Percentiles rank a stretch among this genome's conserved stretches.
phyloP scores from a whole-genome alignment of 1,139 yeast genomes.

The Debaryomyces nepalensis region DNA sequence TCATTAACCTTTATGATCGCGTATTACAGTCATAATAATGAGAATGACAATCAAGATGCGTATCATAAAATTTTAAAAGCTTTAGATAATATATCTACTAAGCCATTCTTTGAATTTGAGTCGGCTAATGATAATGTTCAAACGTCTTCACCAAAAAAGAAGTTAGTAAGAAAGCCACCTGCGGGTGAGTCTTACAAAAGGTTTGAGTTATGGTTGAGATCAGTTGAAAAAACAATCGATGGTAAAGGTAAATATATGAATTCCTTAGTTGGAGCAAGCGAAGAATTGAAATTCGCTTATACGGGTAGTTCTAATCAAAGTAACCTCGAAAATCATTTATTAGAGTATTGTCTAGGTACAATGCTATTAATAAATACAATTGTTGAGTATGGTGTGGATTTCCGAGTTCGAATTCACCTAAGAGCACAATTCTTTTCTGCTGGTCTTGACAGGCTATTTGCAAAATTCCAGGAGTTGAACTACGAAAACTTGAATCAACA shows the following conservation, averaged over 20 bases:
- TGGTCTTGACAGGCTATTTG: constrained; percentile 69
- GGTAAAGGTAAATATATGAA: constrained; percentile 88
- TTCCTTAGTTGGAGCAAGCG: constrained; percentile 90
- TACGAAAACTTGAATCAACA: constrained; percentile 69
- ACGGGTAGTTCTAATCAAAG: constrained; percentile 47
- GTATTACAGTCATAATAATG: constrained; percentile 38
- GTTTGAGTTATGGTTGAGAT: constrained; percentile 83
- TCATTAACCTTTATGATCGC: constrained; percentile 58
- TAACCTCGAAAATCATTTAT: constrained; percentile 63
- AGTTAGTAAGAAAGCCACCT: constrained; percentile 46
- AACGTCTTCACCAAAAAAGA: constrained; percentile 22
- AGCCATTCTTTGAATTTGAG: constrained; percentile 60
- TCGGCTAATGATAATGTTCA: constrained; percentile 17
- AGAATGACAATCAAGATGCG: constrained; percentile 45
- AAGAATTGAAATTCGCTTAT: constrained; percentile 66
- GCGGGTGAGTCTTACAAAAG: constrained; percentile 52
- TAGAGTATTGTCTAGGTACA: constrained; percentile 81
- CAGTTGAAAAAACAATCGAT: constrained; percentile 74
- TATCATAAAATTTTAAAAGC: constrained; percentile 67
- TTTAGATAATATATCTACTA: constrained; percentile 62
- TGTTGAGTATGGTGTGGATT: constrained; percentile 66
- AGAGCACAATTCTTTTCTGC: constrained; percentile 79
- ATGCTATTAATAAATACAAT: constrained; percentile 77
- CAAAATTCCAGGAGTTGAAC: constrained; percentile 62
- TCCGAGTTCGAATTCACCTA: constrained; percentile 70